Evolutionary conservation across 2,329 filamentous ascomycete species (phyloP).

Genomic region (Onygena corvina): DNA sequence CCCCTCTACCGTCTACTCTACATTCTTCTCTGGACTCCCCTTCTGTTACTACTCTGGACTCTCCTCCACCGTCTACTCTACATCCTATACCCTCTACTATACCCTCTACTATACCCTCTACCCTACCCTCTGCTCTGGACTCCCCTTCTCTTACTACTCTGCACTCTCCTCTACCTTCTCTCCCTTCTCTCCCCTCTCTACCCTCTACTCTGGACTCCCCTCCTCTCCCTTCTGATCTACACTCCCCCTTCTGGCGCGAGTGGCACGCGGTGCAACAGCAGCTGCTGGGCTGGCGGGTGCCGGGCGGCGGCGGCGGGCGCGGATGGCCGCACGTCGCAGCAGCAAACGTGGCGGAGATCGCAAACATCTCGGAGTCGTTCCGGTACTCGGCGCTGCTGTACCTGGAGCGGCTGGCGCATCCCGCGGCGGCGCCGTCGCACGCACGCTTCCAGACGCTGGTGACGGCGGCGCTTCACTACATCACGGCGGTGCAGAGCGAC

Average conservation of each 20-base stretch:
- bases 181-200: constrained; percentile 33
- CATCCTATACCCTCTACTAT: constrained; percentile 1
- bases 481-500: constrained; percentile 65
- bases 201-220: background rate
- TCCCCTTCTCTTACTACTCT: no score
- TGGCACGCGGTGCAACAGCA: constrained; percentile 69
- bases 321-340: constrained; percentile 37
- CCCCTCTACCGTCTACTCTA: constrained; percentile 3
- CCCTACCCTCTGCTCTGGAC: constrained; percentile 20
- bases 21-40: constrained; percentile 3
- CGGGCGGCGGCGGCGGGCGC: background rate
- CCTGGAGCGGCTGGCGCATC: constrained; percentile 73
- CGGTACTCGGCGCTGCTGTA: constrained; percentile 81
- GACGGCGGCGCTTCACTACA: constrained; percentile 69
- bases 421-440: constrained; percentile 58
- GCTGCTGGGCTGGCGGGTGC: constrained; percentile 69
- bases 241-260: constrained; percentile 53
- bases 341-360: constrained; percentile 59
- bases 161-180: background rate
- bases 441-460: constrained; percentile 75
- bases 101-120: constrained; percentile 30
- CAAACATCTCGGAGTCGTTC: constrained; percentile 79
- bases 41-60: constrained; percentile 15
- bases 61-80: background rate
- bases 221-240: constrained; percentile 39